phyloP scores from a whole-genome alignment of 1,284 basidiomycete genomes.

The Trametes polyzona region DNA sequence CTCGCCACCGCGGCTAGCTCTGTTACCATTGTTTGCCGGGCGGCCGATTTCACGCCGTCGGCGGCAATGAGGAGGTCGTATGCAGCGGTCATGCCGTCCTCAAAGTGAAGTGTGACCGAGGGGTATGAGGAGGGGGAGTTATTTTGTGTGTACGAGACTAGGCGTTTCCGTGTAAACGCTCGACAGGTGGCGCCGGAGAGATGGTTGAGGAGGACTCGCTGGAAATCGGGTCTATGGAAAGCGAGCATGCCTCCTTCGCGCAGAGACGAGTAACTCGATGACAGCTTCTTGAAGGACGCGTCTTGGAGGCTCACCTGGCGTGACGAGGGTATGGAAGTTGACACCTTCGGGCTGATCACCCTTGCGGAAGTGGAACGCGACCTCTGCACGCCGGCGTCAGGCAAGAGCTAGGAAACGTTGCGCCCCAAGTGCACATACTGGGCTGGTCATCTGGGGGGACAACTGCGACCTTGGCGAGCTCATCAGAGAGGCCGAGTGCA shows the following conservation, averaged over 20 bases:
- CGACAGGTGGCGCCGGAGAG: constrained; percentile 35
- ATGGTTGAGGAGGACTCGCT: constrained; percentile 41
- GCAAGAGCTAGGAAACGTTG: neutral
- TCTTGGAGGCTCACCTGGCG: constrained; percentile 34
- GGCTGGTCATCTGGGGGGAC: constrained; percentile 29
- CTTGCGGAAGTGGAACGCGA: constrained; percentile 39
- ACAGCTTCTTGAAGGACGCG: neutral
- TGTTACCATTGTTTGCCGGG: constrained; percentile 31
- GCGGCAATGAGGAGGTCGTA: constrained; percentile 56
- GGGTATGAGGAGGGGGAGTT: constrained; percentile 4
- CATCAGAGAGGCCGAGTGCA: constrained; percentile 36
- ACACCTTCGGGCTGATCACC: constrained; percentile 38
- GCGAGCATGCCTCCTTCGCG: constrained; percentile 44
- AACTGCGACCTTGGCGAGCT: constrained; percentile 29
- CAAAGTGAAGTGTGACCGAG: constrained; percentile 44
- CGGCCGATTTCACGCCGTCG: constrained; percentile 46
- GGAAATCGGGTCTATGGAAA: constrained; percentile 51
- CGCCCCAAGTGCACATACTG: constrained; percentile 13
- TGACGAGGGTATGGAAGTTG: constrained; percentile 33
- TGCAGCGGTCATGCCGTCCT: constrained; percentile 45
- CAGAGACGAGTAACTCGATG: neutral
- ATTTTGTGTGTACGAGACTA: constrained; percentile 41
- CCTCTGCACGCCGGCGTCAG: constrained; percentile 18
- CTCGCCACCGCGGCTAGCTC: constrained; percentile 27
- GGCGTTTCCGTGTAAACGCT: constrained; percentile 42